phyloP scores from a whole-genome alignment of 2,329 filamentous ascomycete genomes.

The Monosporascus sp. region DNA sequence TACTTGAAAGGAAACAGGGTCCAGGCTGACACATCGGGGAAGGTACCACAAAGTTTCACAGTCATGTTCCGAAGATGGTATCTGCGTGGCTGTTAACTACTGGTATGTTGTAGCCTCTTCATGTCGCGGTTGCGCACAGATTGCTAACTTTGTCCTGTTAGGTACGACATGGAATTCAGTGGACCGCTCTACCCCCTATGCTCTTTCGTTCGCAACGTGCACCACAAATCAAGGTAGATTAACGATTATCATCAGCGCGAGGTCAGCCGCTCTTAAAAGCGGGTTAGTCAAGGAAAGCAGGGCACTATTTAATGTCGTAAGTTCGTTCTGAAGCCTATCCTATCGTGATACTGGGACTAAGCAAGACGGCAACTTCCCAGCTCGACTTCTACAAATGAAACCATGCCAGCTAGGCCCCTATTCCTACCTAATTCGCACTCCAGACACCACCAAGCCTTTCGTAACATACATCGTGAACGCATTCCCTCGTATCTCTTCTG shows the following conservation, averaged over 20 bases:
- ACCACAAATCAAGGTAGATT: neutral
- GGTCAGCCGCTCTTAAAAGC: no score
- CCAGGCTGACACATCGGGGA: neutral
- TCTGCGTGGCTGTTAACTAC: conserved; percentile 77
- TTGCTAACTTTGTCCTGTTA: conserved; percentile 22
- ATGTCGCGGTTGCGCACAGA: neutral
- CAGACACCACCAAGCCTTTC: conserved; percentile 10
- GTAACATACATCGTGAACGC: neutral
- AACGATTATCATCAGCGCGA: neutral
- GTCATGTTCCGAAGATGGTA: conserved; percentile 59
- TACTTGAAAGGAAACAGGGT: neutral
- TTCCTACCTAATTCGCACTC: conserved; percentile 5
- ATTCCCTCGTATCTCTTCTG: neutral
- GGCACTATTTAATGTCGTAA: neutral
- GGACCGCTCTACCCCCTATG: conserved; percentile 61
- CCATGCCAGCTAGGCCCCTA: neutral
- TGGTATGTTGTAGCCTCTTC: conserved; percentile 46
- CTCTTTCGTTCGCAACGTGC: conserved; percentile 46
- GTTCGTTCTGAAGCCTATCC: neutral
- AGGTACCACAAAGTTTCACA: conserved; percentile 78
- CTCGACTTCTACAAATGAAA: neutral
- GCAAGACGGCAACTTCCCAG: neutral
- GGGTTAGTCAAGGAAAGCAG: neutral
- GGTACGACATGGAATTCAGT: conserved; percentile 76
- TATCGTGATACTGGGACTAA: neutral